These are phyloP conservation scores for Schizonepeta tenuifolia DNA, from an alignment of 257 asterid species.

Conservation along the genomic window DNA sequence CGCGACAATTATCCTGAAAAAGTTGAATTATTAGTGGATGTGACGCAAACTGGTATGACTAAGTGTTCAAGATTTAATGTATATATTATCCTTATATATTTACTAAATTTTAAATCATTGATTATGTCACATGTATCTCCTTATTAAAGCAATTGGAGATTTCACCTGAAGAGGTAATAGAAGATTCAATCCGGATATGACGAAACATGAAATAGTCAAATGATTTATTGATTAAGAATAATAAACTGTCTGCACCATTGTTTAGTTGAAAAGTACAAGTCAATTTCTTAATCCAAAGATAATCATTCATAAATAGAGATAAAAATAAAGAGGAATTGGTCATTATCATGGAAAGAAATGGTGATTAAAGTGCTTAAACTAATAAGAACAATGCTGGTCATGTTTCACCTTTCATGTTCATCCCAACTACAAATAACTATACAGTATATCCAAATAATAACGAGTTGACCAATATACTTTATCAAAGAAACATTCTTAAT, in stretches of 20 bases:
- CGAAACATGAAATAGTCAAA: neutral
- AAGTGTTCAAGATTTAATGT: too few relatives aligned
- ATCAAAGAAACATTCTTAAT: constrained; percentile 30
- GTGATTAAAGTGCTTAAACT: constrained; percentile 19
- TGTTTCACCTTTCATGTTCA: constrained; percentile 24
- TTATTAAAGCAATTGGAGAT: too few relatives aligned
- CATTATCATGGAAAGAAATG: constrained; percentile 29
- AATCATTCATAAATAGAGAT: neutral
- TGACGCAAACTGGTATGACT: too few relatives aligned
- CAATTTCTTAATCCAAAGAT: constrained; percentile 8
- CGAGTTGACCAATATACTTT: constrained; percentile 18
- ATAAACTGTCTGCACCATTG: neutral
- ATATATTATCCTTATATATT: too few relatives aligned
- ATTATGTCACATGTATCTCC: too few relatives aligned
- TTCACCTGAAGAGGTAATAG: too few relatives aligned
- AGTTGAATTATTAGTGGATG: neutral
- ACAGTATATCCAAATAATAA: too few relatives aligned
- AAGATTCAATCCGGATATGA: too few relatives aligned
- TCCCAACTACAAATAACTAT: constrained; percentile 13
- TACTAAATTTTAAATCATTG: too few relatives aligned
- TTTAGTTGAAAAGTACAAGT: constrained; percentile 5
- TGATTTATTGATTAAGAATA: neutral
- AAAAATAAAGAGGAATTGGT: constrained; percentile 15
- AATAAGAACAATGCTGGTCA: constrained; percentile 28
- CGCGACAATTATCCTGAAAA: constrained; percentile 82